A percentile compares a stretch with the other conserved stretches of the same genome.
These are phyloP conservation scores for Arabidopsis lyrata DNA, from an alignment of 441 rosid genomes.

Conservation along the genomic window DNA sequence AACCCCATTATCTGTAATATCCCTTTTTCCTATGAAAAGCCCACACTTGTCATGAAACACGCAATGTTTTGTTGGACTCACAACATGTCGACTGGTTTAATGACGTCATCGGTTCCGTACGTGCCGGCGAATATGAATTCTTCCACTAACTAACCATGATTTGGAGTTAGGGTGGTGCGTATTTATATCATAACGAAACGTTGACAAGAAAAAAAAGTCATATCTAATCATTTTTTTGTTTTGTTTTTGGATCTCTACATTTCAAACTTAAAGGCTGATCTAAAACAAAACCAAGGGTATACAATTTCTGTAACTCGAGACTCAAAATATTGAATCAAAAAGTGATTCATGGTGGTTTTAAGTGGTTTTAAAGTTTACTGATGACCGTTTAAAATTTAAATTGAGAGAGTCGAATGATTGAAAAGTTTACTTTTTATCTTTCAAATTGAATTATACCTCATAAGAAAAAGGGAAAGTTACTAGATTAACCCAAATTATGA, in stretches of 20 bases:
- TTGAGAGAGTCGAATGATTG: background rate
- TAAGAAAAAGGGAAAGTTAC: too few relatives aligned
- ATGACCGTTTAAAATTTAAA: background rate
- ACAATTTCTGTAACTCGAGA: too few relatives aligned
- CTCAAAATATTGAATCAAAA: background rate
- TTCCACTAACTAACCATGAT: conserved; percentile 15
- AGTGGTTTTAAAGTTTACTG: background rate
- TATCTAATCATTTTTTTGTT: too few relatives aligned
- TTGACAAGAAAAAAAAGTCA: background rate
- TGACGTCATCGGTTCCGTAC: conserved; percentile 30
- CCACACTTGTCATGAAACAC: conserved; percentile 26
- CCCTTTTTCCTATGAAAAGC: background rate
- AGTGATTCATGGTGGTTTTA: background rate
- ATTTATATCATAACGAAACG: background rate
- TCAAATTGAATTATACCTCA: background rate
- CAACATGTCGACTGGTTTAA: background rate
- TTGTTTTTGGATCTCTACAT: background rate
- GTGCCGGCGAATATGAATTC: conserved; percentile 19
- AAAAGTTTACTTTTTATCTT: background rate
- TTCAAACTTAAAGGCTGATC: background rate
- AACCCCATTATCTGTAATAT: conserved; percentile 35
- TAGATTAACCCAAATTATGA: too few relatives aligned
- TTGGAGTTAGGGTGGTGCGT: background rate
- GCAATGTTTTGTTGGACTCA: background rate
- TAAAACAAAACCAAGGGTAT: background rate